Base-by-base conservation (phyloP, 371 early-diverging fungal genomes). In the Coemansia sp. region DNA sequence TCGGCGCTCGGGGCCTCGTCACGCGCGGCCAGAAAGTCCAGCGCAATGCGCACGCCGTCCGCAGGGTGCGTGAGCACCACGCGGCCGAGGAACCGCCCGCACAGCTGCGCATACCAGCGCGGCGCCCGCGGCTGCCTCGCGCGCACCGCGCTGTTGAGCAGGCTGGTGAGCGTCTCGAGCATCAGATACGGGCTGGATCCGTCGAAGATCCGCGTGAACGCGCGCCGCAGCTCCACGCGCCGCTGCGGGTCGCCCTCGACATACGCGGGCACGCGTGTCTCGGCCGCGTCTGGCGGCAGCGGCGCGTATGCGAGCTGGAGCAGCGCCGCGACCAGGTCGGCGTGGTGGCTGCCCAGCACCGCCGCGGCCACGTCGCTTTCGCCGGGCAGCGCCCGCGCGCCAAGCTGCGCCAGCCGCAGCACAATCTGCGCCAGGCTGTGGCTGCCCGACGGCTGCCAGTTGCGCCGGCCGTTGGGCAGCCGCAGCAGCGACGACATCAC, bases 291-390 rank as follows among this genome's bases (percentile, higher is more conserved):
- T 18, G 66, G 79, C 24, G 82, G 77, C 2, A 81, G 18, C 11
- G 90, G 90, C 29, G 81, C 84, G 68, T 87, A 90, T 0, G 88
- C 87, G 4, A 87, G 62, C 61, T 88, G 86, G 14, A 90, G 63
- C n/a, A 90, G 66, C 0, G 82, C 82, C 4, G 88, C 88, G 54
- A 86, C 82, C 9, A 90, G 37, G 66, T 90, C 90, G 1, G 85
- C 78, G n/a, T 86, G 67, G 64, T 87, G 81, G 24, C 86, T 81
- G 36, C 60, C 66, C 18, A 81, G 65, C 8, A 89, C 49, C 31
- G 87, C 81, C 2, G 84, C 81, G 8, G 85, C 82, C 1, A 88
- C 81, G 0, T 90, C 65, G 81, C 86, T 40, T 46, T 57, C 59
- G 5, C 36, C 38, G 5, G 12, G 34, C 32, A 39, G 52, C 38